These are phyloP conservation scores for Lagerstroemia speciosa DNA, from an alignment of 345 rosid species.

Conservation along the genomic window DNA sequence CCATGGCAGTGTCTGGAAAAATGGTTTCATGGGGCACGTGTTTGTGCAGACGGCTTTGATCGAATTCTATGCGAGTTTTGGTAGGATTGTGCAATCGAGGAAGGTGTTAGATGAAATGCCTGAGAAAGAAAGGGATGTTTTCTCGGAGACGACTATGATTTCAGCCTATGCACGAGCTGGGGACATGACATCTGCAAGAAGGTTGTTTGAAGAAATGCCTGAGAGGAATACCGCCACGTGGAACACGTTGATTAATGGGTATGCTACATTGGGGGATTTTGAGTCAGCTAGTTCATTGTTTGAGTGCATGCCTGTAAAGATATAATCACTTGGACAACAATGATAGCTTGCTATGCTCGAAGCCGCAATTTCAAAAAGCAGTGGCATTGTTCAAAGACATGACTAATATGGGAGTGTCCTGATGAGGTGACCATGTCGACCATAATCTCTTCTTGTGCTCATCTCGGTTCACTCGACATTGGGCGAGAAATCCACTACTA, in stretches of 20 bases:
- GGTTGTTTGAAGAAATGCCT: slow-evolving; percentile 27
- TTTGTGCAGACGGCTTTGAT: slow-evolving; percentile 59
- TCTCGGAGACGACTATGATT: slow-evolving; percentile 26
- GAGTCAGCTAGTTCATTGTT: slow-evolving; percentile 45
- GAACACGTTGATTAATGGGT: slow-evolving; percentile 73
- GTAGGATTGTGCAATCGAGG: slow-evolving; percentile 29
- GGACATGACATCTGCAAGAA: slow-evolving; percentile 17
- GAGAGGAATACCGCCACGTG: slow-evolving; percentile 46
- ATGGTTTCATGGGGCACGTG: too few species aligned
- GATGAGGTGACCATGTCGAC: slow-evolving; percentile 66
- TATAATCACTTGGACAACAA: too few species aligned
- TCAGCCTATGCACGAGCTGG: slow-evolving; percentile 17
- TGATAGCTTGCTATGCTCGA: slow-evolving; percentile 65
- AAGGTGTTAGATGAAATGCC: slow-evolving; percentile 62
- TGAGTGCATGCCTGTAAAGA: slow-evolving; percentile 44
- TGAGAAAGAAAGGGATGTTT: slow-evolving; percentile 25
- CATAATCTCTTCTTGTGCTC: slow-evolving; percentile 75
- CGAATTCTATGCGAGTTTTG: slow-evolving; percentile 40
- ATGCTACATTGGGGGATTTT: too few species aligned
- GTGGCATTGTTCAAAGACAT: slow-evolving; percentile 45
- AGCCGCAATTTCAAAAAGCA: slow-evolving; percentile 51
- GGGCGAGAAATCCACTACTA: slow-evolving; percentile 62
- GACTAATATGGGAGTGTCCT: slow-evolving; percentile 37
- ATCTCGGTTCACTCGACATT: slow-evolving; percentile 59
- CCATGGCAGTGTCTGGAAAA: too few species aligned